phyloP scores from a whole-genome alignment of 2,329 filamentous ascomycete genomes.

The Diaporthe citrichinensis region DNA sequence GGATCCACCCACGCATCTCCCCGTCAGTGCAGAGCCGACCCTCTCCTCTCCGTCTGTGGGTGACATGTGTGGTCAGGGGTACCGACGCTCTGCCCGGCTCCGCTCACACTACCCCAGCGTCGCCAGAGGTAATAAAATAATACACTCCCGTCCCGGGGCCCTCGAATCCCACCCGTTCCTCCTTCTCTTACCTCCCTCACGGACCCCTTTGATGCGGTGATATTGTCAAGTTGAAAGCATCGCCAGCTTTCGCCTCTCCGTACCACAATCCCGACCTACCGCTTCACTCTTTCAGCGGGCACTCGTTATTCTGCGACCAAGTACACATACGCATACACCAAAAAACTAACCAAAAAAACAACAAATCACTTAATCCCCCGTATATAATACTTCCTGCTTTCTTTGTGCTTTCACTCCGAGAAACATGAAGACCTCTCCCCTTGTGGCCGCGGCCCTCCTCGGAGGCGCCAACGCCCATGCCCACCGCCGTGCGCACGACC shows the following conservation, averaged over 20 bases:
- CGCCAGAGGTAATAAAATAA: conserved; percentile 57
- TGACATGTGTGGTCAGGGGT: conserved; percentile 32
- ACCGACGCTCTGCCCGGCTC: conserved; percentile 35
- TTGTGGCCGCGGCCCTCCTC: conserved; percentile 74
- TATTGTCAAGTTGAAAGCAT: conserved; percentile 64
- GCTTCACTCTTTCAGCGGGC: conserved; percentile 93
- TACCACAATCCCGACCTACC: conserved; percentile 64
- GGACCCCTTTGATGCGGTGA: conserved; percentile 63
- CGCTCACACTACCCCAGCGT: conserved; percentile 37
- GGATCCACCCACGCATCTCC: conserved; percentile 33
- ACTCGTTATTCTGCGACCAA: conserved; percentile 66
- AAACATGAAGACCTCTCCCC: conserved; percentile 83
- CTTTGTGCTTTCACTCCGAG: conserved; percentile 45
- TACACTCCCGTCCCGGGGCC: conserved; percentile 49
- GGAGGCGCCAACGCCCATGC: conserved; percentile 69
- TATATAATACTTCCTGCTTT: conserved; percentile 21
- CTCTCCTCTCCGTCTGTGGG: conserved; percentile 14
- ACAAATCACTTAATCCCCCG: conserved; percentile 42
- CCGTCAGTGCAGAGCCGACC: conserved; percentile 31
- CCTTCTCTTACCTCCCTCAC: conserved; percentile 56
- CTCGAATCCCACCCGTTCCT: conserved; percentile 51
- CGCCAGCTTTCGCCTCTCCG: conserved; percentile 65
- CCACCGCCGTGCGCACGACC: conserved; percentile 74
- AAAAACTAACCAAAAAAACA: conserved; percentile 50
- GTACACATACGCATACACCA: conserved; percentile 48